Evolutionary conservation across 306 rosid species (phyloP), one percentile per base, ranked within the genome.

Genomic region (Bauhinia variegata): DNA sequence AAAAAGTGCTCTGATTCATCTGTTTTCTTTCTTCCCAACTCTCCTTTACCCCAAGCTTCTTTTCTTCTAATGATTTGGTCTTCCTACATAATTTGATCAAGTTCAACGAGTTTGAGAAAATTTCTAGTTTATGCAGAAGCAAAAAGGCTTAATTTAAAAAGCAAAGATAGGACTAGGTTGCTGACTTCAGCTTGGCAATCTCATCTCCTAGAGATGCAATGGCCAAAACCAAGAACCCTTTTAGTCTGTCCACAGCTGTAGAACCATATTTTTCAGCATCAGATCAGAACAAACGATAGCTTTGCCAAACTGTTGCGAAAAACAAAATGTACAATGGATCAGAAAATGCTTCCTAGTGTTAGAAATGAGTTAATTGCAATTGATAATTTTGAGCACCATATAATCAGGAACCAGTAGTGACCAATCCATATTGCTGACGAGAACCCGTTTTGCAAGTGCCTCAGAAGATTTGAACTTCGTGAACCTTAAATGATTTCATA

Each of bases 391-490:
- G 1, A 11, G 17, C 80, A 91, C 98, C 95, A 88, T 87, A 48
- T 93, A 89, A 36, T 91, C 93, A 0, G 89, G 88, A 56, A 78
- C 93, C 0, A 93, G 96, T 10, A 89, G 87, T 18, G 91, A 77
- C 72, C n/a, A n/a, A n/a, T n/a, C n/a, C 91, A 87, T 54, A 83
- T 81, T 2, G 96, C 81, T 53, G 95, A 95, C 74, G 83, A 61
- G 84, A 86, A 93, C 41, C 96, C 97, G 73, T 78, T 81, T n/a
- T 84, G 78, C 81, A 93, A 68, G 77, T 86, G 97, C 89, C 96
- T 86, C 85, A 86, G 36, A 44, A 93, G 75, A 76, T 89, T 89
- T 28, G 91, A 89, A 71, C 83, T 89, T 67, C 91, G 68, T 30
- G 96, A 73, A 32, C 96, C 97, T 84, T 63, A 15, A 50, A 54